Base-by-base conservation (phyloP, 331 rosid genomes). In the Quercus lobata region DNA sequence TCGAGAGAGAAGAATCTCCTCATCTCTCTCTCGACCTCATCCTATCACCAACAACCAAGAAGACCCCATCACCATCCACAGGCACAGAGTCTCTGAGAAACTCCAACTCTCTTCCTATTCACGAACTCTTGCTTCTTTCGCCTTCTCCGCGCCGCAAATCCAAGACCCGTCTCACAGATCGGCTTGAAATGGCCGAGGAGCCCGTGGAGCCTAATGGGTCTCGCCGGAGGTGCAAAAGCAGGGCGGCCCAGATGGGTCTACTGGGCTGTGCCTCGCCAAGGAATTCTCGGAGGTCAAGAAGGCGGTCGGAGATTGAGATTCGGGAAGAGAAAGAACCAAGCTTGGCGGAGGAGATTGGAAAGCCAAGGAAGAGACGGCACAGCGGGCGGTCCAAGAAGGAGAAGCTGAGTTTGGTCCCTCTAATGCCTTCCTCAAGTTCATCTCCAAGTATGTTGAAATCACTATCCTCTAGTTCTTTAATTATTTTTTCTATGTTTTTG, bases 191-290 rank as follows among this genome's bases (percentile, higher is more conserved):
- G 78, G 81, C 87, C 2, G 95, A 84, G 1, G 98, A 90, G 19
- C 75, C 57, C 10, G 79, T 81, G 37, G 95, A 89, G 57, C 80
- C 84, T 4, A 63, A 82, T 3, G 88, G 76, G 8, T 6, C 66
- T 10, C 86, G 88, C 5, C 68, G 88, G 21, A 75, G 96, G 71
- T 80, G 93, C 82, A 91, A 83, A 73, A 74, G 34, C 70, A 80
- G 87, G 77, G 71, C 82, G 4, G 35, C 87, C 15, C 89, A 79
- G 62, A 14, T 68, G 66, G 89, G 82, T 25, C 80, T 76, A 5
- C 77, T 87, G 71, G 91, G 90, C 25, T 89, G 87, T 77, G 87
- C 91, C 30, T 94, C 97, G 21, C 98, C 98, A 0, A 85, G 91
- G 89, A 88, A 79, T 52, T 41, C 85, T 21, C 58, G 98, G 25